phyloP scores from a whole-genome alignment of 192 early-diverging fungal genomes.

The Coemansia biformis region DNA sequence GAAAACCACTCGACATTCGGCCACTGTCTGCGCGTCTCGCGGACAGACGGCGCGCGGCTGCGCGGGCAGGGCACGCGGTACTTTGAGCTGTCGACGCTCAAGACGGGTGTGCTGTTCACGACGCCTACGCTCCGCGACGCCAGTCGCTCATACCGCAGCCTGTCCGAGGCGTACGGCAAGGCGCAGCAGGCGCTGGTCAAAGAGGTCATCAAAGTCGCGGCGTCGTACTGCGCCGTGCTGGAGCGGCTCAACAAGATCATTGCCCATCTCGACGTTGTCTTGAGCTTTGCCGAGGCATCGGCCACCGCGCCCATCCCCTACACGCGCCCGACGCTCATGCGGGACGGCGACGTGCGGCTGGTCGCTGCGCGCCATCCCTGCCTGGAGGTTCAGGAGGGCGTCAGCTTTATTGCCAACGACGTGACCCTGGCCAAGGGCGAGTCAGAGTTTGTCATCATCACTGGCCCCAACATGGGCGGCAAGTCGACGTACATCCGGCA shows the following conservation, averaged over 20 bases:
- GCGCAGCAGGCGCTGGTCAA: constrained; percentile 71
- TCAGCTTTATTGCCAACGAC: constrained; percentile 93
- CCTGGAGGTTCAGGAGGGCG: constrained; percentile 85
- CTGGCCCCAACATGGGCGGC: constrained; percentile 98
- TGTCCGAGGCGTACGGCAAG: constrained; percentile 59
- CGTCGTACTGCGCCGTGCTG: constrained; percentile 75
- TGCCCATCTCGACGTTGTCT: constrained; percentile 82
- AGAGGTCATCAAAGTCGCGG: constrained; percentile 84
- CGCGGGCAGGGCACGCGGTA: constrained; percentile 62
- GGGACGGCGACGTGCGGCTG: constrained; percentile 64
- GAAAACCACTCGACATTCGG: constrained; percentile 80
- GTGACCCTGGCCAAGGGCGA: constrained; percentile 66
- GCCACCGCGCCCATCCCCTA: constrained; percentile 79
- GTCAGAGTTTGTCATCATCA: constrained; percentile 83
- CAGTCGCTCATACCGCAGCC: constrained; percentile 56
- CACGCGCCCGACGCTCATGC: constrained; percentile 61
- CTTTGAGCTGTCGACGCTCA: constrained; percentile 83
- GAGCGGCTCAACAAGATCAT: constrained; percentile 71
- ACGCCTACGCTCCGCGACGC: constrained; percentile 65
- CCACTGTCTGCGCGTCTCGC: constrained; percentile 75
- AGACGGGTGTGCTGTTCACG: constrained; percentile 84
- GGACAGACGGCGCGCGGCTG: constrained; percentile 63
- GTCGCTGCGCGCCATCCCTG: constrained; percentile 82
- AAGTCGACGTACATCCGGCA: constrained; percentile 97
- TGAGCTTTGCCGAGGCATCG: constrained; percentile 83